These are phyloP conservation scores for Trematosphaeria pertusa DNA, from an alignment of 2,329 filamentous ascomycete genomes.

Conservation along the genomic window DNA sequence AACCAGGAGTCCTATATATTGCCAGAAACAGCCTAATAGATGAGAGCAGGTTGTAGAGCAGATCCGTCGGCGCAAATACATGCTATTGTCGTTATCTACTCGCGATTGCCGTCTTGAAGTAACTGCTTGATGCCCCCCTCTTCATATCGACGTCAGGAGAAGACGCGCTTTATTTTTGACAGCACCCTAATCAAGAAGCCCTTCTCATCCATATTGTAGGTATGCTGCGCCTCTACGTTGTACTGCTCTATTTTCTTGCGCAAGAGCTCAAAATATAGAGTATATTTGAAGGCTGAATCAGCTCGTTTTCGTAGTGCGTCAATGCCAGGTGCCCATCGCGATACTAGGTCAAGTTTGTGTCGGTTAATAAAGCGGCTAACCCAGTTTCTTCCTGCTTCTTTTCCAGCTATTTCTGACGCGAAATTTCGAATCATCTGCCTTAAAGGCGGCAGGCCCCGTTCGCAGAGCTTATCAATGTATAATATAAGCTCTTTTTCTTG, in stretches of 20 bases:
- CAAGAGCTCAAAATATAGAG: slow-evolving; percentile 19
- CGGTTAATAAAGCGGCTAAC: slow-evolving; percentile 8
- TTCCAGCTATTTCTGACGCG: slow-evolving; percentile 8
- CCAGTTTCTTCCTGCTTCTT: slow-evolving; percentile 10
- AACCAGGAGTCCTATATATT: slow-evolving; percentile 11
- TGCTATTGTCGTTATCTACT: slow-evolving; percentile 3
- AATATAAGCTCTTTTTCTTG: slow-evolving; percentile 8
- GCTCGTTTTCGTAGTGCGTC: slow-evolving; percentile 16
- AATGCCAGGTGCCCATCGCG: slow-evolving; percentile 16
- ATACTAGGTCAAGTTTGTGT: slow-evolving; percentile 7
- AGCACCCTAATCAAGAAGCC: slow-evolving; percentile 16
- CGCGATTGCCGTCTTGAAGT: slow-evolving; percentile 4
- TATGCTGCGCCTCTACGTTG: slow-evolving; percentile 4
- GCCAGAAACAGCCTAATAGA: slow-evolving; percentile 9
- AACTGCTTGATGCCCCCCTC: not conserved
- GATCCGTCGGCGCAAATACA: slow-evolving; percentile 3
- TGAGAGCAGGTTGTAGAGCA: slow-evolving; percentile 11
- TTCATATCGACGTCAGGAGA: not conserved
- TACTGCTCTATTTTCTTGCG: not conserved
- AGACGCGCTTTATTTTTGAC: slow-evolving; percentile 12
- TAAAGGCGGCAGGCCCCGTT: slow-evolving; percentile 16
- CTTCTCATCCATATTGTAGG: slow-evolving; percentile 19
- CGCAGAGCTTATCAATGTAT: slow-evolving; percentile 15
- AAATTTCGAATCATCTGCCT: slow-evolving; percentile 17
- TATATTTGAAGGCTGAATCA: slow-evolving; percentile 18